These are phyloP conservation scores for Calonectria henricotiae DNA, from an alignment of 2,329 filamentous ascomycete species.

Conservation along the genomic window DNA sequence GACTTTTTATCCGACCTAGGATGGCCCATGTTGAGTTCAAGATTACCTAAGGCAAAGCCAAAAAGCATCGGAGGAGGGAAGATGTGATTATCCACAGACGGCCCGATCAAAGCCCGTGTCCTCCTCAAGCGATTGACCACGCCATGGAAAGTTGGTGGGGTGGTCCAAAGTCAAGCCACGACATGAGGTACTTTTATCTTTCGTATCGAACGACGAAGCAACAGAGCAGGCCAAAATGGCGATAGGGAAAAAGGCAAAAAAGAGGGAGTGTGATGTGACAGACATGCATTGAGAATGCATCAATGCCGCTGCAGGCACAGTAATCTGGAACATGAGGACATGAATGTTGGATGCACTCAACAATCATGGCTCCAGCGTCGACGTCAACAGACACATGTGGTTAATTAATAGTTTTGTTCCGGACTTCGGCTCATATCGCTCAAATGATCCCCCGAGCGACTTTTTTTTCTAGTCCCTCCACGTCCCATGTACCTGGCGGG, in stretches of 20 bases:
- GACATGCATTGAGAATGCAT: conserved; percentile 17
- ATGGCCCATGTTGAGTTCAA: conserved; percentile 11
- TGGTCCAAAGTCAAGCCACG: conserved; percentile 37
- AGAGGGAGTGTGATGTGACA: not conserved
- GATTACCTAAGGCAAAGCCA: conserved; percentile 19
- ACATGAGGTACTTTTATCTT: conserved; percentile 38
- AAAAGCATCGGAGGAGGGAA: conserved; percentile 31
- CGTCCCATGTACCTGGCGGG: conserved; percentile 32
- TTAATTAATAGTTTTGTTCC: conserved; percentile 31
- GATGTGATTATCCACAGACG: conserved; percentile 37
- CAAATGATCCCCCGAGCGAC: conserved; percentile 42
- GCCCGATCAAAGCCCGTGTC: conserved; percentile 31
- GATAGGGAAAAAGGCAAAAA: conserved; percentile 13
- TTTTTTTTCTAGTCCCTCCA: conserved; percentile 30
- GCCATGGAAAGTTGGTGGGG: conserved; percentile 35
- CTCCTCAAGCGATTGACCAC: conserved; percentile 23
- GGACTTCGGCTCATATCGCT: conserved; percentile 39
- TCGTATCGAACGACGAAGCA: conserved; percentile 19
- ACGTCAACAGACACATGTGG: conserved; percentile 35
- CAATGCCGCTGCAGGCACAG: conserved; percentile 6
- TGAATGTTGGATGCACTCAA: conserved; percentile 18
- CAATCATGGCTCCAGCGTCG: conserved; percentile 10
- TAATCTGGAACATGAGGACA: not conserved
- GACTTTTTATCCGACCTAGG: not conserved
- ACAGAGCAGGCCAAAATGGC: conserved; percentile 13